Percentiles rank a stretch among this genome's conserved stretches.
Evolutionary conservation across 2,329 filamentous ascomycete species (phyloP).

Genomic region (Exophiala alcalophila): DNA sequence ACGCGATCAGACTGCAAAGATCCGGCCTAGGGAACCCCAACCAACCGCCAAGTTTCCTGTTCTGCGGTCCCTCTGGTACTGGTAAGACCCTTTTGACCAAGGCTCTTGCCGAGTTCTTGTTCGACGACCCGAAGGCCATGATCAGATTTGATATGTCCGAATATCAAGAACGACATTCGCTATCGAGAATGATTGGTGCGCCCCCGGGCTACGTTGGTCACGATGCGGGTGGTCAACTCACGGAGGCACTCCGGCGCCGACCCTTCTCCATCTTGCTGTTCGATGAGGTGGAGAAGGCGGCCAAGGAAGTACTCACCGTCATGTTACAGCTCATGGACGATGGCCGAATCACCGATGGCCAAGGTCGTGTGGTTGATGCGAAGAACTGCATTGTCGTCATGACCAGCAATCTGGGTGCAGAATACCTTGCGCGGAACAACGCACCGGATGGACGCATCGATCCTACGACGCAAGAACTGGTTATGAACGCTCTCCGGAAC

Average conservation of each 20-base stretch:
- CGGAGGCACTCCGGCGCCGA: constrained; percentile 86
- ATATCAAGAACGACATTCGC: constrained; percentile 93
- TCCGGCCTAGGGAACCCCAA: constrained; percentile 95
- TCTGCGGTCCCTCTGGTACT: constrained; percentile 96
- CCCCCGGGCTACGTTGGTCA: constrained; percentile 97
- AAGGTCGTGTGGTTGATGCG: constrained; percentile 90
- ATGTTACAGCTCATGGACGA: constrained; percentile 99
- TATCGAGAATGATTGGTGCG: constrained; percentile 96
- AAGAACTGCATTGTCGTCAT: constrained; percentile 99
- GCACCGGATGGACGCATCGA: constrained; percentile 82
- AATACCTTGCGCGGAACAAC: constrained; percentile 79
- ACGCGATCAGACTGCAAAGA: constrained; percentile 90
- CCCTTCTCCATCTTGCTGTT: constrained; percentile 98
- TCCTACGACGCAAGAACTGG: constrained; percentile 76
- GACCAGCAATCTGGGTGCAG: constrained; percentile 95
- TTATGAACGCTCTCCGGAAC: constrained; percentile 85
- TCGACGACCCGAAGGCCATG: constrained; percentile 96
- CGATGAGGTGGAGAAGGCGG: constrained; percentile 97
- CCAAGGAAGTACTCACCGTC: constrained; percentile 94
- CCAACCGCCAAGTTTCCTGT: constrained; percentile 94
- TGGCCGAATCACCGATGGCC: constrained; percentile 95
- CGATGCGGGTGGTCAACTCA: constrained; percentile 91
- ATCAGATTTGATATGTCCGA: constrained; percentile 99
- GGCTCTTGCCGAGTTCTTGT: constrained; percentile 93
- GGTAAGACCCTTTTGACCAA: constrained; percentile 98